Base-by-base conservation (phyloP, 2,329 filamentous ascomycete genomes). In the Akanthomyces lecanii region DNA sequence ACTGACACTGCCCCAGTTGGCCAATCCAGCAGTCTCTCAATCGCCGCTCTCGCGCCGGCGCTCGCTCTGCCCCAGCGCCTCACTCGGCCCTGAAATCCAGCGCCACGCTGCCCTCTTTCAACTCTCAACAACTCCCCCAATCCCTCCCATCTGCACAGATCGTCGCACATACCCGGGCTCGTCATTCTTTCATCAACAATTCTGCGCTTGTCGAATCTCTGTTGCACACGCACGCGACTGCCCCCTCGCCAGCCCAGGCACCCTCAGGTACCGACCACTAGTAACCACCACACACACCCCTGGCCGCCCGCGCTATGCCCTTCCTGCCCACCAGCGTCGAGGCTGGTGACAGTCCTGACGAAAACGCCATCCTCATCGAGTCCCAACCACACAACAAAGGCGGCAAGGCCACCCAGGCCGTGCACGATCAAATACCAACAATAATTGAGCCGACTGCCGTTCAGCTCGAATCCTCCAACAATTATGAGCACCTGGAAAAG, bases 401-500 rank as follows among this genome's bases (percentile, higher is more conserved):
- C 30, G 51, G 59, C 40, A 38, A 54, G 28, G 59, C 50, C 40
- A 61, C 59, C 3, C 59, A 54, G 23, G 50, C 38, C 5, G 50
- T 54, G 2, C 59, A 61, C 14, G 59, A 54, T 10, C 59, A 61
- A 61, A 61, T 61, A 55, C 59, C 59, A 38, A 47, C 42, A 7
- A 61, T 61, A 10, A 48, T 61, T 50, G 59, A 61, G 6, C 59
- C 59, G 3, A 54, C 59, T 7, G 16, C 12, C 6, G 30, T 38
- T 2, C 50, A 64, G 23, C 60, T 47, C 54, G 44, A 50, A 50
- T 28, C 38, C 57, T 28, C 55, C 57, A 36, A 59, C 53, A 30
- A 63, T 60, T 18, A 65, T 58, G 21, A 63, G 50, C 60, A 52
- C 64, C 71, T 73, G 67, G 70, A 72, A 55, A 67, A 70, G 48